Conservation (phyloP, 2,329 filamentous ascomycete species). For the Ophiostoma himal-ulmi region DNA sequence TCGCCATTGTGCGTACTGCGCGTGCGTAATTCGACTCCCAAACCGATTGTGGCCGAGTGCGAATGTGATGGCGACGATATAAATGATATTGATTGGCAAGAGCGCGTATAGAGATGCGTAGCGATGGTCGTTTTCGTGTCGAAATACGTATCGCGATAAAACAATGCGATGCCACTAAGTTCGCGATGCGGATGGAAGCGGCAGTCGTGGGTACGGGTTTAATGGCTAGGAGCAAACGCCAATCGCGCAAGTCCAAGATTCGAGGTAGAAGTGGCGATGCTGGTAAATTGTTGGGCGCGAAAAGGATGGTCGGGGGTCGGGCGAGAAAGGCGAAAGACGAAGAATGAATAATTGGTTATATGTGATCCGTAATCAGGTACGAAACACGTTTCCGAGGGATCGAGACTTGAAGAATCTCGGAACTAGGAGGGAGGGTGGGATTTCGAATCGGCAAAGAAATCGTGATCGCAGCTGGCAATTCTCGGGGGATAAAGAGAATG, state of each 20-base stretch:
- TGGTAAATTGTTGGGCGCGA: neutral
- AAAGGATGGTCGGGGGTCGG: neutral
- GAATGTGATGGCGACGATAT: neutral
- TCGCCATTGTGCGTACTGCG: constrained; percentile 58
- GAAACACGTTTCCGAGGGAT: neutral
- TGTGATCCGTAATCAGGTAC: neutral
- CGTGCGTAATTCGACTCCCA: constrained; percentile 12
- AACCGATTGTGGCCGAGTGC: neutral
- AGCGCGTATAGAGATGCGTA: neutral
- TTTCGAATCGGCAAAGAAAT: constrained; percentile 8
- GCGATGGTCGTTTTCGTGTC: constrained; percentile 12
- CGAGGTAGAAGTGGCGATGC: neutral
- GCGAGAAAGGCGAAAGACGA: neutral
- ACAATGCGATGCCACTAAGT: neutral
- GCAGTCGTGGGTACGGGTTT: neutral
- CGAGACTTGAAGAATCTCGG: neutral
- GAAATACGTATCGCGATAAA: neutral
- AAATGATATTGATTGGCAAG: neutral
- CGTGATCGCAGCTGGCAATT: neutral
- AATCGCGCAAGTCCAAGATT: constrained; percentile 5
- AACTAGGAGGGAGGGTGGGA: neutral
- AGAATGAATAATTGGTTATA: neutral
- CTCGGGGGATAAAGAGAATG: constrained; percentile 12
- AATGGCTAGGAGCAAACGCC: neutral
- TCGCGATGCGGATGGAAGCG: neutral